Base-by-base conservation (phyloP, 2,329 filamentous ascomycete species). In the Ascochyta lentis region DNA sequence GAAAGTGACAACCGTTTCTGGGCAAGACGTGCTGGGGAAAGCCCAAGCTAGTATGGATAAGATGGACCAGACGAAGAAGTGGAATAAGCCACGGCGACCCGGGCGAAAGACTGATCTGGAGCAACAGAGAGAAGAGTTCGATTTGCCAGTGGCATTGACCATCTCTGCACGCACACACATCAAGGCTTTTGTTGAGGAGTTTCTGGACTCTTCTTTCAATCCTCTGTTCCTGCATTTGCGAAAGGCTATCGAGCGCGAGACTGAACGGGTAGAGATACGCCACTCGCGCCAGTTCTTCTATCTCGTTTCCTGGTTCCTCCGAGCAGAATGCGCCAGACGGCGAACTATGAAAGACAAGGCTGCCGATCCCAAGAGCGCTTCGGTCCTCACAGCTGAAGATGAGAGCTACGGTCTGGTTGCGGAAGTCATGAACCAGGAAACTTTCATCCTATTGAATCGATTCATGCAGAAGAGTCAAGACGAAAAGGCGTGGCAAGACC, bases 141-240 rank as follows among this genome's bases (percentile, higher is more conserved):
- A 92, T 49, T 84, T 86, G 9, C 86, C 86, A 0, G 84, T 88
- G 0, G 80, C 87, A 31, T 81, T 99, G 13, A 91, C 89, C 16
- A 77, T 85, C 2, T 82, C 85, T 19, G 92, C 93, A n/a, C 88
- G 85, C n/a, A 84, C 86, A 38, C 87, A 92, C 61, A 82, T 99
- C 8, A 86, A 89, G 45, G 81, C 80, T 0, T 99, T 99, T 70
- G 91, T 96, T 0, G 89, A 94, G 64, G 93, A 98, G 41, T 97
- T 99, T 66, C 80, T 99, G 3, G 94, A 99, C 73, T 92, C 94
- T 0, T 91, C 92, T 0, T 99, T 99, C 79, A 99, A 98, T 70
- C 93, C 93, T 6, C 68, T 84, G 0, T 96, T 98, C 69, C 84
- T 86, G 41, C 90, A 96, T 68, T 79, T 97, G 12, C 88, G 95